These are phyloP conservation scores for Thyridium curvatum DNA, from an alignment of 2,329 filamentous ascomycete genomes.

Conservation along the genomic window DNA sequence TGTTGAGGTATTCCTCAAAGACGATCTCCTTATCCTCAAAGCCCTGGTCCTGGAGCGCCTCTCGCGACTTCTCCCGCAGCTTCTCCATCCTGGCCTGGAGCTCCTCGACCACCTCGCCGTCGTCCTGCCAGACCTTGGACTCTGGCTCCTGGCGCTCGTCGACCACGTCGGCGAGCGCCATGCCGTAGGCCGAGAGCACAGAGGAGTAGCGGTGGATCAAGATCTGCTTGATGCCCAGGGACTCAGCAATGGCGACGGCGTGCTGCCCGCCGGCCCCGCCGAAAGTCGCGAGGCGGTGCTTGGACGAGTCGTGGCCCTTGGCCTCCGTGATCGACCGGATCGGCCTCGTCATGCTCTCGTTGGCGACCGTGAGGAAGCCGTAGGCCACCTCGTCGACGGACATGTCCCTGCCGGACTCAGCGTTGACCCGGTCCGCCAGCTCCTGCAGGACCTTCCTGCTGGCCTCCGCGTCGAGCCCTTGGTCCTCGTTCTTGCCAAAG, in stretches of 20 bases:
- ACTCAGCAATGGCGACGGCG: slow-evolving; percentile 83
- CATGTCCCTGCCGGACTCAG: slow-evolving; percentile 66
- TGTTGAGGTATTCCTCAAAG: slow-evolving; percentile 90
- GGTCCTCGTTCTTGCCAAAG: slow-evolving; percentile 82
- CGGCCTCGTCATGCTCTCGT: slow-evolving; percentile 85
- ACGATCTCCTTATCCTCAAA: slow-evolving; percentile 69
- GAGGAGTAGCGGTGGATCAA: slow-evolving; percentile 84
- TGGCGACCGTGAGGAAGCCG: slow-evolving; percentile 84
- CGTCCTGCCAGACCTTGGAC: slow-evolving; percentile 54
- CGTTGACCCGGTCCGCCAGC: slow-evolving; percentile 71
- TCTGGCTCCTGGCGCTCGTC: slow-evolving; percentile 82
- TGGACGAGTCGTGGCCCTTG: slow-evolving; percentile 84
- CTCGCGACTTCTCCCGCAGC: slow-evolving; percentile 68
- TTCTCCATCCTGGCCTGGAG: slow-evolving; percentile 71
- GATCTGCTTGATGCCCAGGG: slow-evolving; percentile 78
- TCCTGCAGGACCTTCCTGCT: slow-evolving; percentile 71
- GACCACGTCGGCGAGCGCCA: slow-evolving; percentile 89
- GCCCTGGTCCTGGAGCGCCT: slow-evolving; percentile 67
- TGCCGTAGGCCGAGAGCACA: slow-evolving; percentile 84
- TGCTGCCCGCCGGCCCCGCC: slow-evolving; percentile 89
- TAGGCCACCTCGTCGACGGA: slow-evolving; percentile 79
- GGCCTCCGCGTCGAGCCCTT: slow-evolving; percentile 69
- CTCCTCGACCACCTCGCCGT: slow-evolving; percentile 50
- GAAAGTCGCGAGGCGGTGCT: slow-evolving; percentile 86
- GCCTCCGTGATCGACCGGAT: slow-evolving; percentile 89